phyloP scores from a whole-genome alignment of 495 filamentous ascomycete species.

The Talaromyces stipitatus region DNA sequence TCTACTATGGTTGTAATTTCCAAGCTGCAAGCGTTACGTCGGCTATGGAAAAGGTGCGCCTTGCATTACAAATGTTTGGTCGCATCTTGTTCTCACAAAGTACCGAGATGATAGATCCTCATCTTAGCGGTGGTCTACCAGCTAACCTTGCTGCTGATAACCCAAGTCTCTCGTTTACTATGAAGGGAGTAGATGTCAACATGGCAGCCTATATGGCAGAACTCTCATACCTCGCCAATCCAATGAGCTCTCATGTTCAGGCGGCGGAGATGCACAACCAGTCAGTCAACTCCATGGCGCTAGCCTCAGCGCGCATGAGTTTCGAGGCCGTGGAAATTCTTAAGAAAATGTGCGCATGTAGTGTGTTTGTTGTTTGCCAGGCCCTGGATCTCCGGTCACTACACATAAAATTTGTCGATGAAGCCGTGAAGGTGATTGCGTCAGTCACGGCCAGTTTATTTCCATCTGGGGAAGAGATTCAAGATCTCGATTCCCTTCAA shows the following conservation, averaged over 20 bases:
- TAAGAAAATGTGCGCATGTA: slow-evolving; percentile 39
- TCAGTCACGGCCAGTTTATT: neutral
- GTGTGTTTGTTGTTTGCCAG: slow-evolving; percentile 42
- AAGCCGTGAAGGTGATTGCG: neutral
- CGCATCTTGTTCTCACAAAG: slow-evolving; percentile 50
- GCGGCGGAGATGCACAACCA: slow-evolving; percentile 56
- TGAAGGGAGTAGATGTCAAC: slow-evolving; percentile 53
- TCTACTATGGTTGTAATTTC: slow-evolving; percentile 50
- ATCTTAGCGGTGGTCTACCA: slow-evolving; percentile 45
- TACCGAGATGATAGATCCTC: slow-evolving; percentile 48
- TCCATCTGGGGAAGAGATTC: slow-evolving; percentile 27
- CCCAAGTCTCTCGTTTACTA: slow-evolving; percentile 40
- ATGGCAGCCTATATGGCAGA: slow-evolving; percentile 55
- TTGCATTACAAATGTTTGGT: slow-evolving; percentile 48
- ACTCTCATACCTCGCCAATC: slow-evolving; percentile 44
- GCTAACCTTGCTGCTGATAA: slow-evolving; percentile 50
- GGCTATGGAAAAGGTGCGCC: slow-evolving; percentile 53
- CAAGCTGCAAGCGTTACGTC: slow-evolving; percentile 49
- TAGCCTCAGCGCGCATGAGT: slow-evolving; percentile 49
- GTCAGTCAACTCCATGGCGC: slow-evolving; percentile 51
- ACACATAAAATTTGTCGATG: neutral
- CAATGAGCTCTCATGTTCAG: slow-evolving; percentile 50
- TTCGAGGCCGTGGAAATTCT: slow-evolving; percentile 45
- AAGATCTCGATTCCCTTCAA: neutral
- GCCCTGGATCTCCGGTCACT: slow-evolving; percentile 29